Evolutionary conservation across 495 filamentous ascomycete genomes (phyloP).

Genomic region (Aspergillus bridgeri): DNA sequence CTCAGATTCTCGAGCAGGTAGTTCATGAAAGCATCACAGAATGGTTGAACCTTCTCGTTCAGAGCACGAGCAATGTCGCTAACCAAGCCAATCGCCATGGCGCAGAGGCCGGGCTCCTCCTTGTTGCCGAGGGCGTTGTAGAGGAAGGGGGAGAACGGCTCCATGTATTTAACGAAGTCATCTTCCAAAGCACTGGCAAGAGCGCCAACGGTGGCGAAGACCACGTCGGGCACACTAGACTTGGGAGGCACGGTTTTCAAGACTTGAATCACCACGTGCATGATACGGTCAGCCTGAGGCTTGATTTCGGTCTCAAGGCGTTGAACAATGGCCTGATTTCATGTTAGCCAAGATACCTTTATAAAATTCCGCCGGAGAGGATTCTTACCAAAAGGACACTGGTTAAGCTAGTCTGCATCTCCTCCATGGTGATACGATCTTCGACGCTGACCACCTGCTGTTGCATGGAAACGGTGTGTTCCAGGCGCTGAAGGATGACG

Average conservation of each 20-base stretch:
- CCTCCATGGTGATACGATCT: slow-evolving; percentile 88
- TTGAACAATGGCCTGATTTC: slow-evolving; percentile 69
- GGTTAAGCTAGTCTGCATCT: slow-evolving; percentile 94
- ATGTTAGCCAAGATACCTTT: slow-evolving; percentile 16
- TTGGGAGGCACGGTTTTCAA: slow-evolving; percentile 74
- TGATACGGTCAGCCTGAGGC: slow-evolving; percentile 89
- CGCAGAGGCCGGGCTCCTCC: slow-evolving; percentile 88
- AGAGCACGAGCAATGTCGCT: slow-evolving; percentile 92
- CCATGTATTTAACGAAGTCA: slow-evolving; percentile 95
- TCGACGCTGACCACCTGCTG: slow-evolving; percentile 93
- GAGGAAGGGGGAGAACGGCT: slow-evolving; percentile 82
- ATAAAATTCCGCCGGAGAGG: not conserved
- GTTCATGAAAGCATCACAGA: slow-evolving; percentile 97
- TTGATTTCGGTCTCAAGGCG: slow-evolving; percentile 87
- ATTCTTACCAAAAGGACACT: slow-evolving; percentile 69
- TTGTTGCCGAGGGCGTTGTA: slow-evolving; percentile 92
- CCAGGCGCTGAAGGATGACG: slow-evolving; percentile 81
- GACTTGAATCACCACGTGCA: slow-evolving; percentile 79
- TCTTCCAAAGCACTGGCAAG: slow-evolving; percentile 85
- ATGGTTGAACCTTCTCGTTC: slow-evolving; percentile 85
- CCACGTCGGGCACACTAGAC: slow-evolving; percentile 89
- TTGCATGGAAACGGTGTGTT: slow-evolving; percentile 88
- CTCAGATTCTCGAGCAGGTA: slow-evolving; percentile 84
- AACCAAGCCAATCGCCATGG: slow-evolving; percentile 95
- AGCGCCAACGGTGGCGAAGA: slow-evolving; percentile 85